Evolutionary conservation across 768 basidiomycete species (phyloP).

Genomic region (Leccinum imitatum): DNA sequence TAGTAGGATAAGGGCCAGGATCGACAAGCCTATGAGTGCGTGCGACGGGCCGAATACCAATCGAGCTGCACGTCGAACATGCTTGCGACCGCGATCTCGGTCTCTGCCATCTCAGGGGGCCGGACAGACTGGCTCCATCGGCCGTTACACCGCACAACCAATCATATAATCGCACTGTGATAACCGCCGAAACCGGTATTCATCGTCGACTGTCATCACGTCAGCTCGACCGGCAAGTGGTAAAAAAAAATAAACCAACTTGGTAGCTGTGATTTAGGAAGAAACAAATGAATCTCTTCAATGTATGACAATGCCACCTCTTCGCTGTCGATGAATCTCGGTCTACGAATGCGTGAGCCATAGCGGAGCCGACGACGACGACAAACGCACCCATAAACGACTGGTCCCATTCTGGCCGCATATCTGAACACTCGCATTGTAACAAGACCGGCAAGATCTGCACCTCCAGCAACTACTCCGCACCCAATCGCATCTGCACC

Average conservation of each 20-base stretch:
- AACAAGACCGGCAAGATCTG: conserved; percentile 72
- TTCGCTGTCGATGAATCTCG: conserved; percentile 70
- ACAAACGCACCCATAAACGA: conserved; percentile 62
- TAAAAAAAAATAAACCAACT: conserved; percentile 26
- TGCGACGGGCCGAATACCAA: too few relatives aligned
- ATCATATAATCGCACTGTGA: conserved; percentile 72
- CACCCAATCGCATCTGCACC: conserved; percentile 78
- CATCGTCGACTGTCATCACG: conserved; percentile 41
- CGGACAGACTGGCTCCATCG: conserved; percentile 57
- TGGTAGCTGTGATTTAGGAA: conserved; percentile 79
- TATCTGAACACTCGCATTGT: conserved; percentile 84
- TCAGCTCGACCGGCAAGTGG: neutral
- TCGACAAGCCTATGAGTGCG: too few relatives aligned
- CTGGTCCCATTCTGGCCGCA: conserved; percentile 80
- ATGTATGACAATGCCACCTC: conserved; percentile 62
- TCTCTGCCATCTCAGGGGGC: conserved; percentile 56
- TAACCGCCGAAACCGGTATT: conserved; percentile 83
- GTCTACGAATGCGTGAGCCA: conserved; percentile 43
- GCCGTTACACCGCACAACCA: conserved; percentile 66
- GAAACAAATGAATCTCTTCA: conserved; percentile 74
- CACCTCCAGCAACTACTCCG: conserved; percentile 78
- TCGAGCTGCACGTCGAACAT: too few relatives aligned
- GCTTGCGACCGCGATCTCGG: conserved; percentile 57
- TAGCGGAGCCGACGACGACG: neutral
- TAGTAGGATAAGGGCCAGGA: too few relatives aligned